Evolutionary conservation across 2,329 filamentous ascomycete species (phyloP), one percentile per base, ranked within the genome.

Genomic region (Sclerotinia subarctica): DNA sequence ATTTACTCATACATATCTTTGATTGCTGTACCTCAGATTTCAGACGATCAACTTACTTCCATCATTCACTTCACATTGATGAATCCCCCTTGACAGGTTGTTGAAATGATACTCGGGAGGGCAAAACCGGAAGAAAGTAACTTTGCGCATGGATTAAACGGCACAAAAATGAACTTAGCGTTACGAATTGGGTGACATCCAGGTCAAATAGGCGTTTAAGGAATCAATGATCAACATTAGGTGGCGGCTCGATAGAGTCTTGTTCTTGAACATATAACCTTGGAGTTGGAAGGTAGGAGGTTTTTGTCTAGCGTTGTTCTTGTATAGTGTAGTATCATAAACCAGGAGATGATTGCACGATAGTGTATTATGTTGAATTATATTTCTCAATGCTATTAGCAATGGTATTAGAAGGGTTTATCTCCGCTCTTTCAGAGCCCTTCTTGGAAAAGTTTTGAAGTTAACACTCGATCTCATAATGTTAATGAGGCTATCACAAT

Each of bases 1-100:
- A 29, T 76, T 72, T 54, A 57, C 68, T 52, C 73, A 75, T 69
- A 72, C 64, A 53, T 75, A 74, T 56, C 63, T 73, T 47, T 74
- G 65, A 73, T n/a, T 29, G 11, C 44, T 64, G 4, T 32, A 17
- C 24, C 26, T 60, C 29, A 19, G 56, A 29, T 19, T 64, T 44
- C 3, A 56, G 29, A 56, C 2, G 32, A 29, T 3, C 17, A n/a
- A 17, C 10, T 10, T 5, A 44, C 5, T 15, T 19, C 19, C 21
- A 62, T 49, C 21, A 13, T 51, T 26, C n/a, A 38, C 51, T 26
- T 8, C 29, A 8, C 24, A 24, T 62, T 62, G 21, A 53, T 8
- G 29, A 46, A 8, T n/a, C 17, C n/a, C n/a, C 32, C 11, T n/a
- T 32, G 24, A 38, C 56, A 17, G 24, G 17, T 19, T 44, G 19